phyloP scores from a whole-genome alignment of 768 basidiomycete species.

The Tulasnella sp. region DNA sequence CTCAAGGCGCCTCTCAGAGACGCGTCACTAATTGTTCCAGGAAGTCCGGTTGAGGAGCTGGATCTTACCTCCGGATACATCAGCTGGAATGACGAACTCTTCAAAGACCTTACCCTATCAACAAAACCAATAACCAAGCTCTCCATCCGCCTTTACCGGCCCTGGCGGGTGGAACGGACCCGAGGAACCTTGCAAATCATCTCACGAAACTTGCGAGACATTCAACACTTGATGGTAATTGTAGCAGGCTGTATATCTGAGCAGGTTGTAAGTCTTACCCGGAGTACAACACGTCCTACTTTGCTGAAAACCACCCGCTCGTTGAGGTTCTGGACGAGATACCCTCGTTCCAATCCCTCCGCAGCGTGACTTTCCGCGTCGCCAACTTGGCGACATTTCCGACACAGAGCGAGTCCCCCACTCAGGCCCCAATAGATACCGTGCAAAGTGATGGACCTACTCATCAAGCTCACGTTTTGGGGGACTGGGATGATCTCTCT shows the following conservation, averaged over 20 bases:
- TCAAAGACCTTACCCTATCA: neutral
- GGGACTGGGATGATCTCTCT: neutral
- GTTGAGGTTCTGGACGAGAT: neutral
- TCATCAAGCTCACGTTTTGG: neutral
- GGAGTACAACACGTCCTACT: neutral
- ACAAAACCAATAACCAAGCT: neutral
- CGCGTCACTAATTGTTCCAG: neutral
- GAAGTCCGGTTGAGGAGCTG: neutral
- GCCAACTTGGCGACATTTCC: no score
- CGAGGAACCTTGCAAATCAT: neutral
- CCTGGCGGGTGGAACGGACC: neutral
- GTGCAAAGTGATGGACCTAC: neutral
- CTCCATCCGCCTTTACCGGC: neutral
- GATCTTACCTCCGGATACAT: neutral
- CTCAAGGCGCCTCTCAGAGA: neutral
- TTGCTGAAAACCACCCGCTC: neutral
- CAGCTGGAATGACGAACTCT: neutral
- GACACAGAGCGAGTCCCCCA: no score
- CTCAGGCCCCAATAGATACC: neutral
- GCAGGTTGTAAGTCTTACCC: neutral
- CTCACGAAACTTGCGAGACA: neutral
- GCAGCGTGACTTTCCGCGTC: no score
- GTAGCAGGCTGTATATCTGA: neutral
- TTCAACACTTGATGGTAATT: neutral
- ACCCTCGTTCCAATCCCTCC: neutral